Conservation (phyloP, 345 rosid species). For the Orychophragmus violaceus region DNA sequence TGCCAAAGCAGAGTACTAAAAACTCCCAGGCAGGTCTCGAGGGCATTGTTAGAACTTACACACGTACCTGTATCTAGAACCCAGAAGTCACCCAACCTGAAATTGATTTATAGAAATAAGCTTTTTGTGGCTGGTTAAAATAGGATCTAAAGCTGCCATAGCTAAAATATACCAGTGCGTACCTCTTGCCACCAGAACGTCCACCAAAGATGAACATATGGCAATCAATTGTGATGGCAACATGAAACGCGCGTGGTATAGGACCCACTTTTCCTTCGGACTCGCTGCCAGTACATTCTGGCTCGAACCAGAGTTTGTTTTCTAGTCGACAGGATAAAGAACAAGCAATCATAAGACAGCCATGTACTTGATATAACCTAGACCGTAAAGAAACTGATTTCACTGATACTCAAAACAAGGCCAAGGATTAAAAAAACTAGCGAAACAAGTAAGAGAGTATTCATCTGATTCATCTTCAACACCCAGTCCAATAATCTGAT, state of each 20-base stretch:
- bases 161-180: neutral
- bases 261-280: constrained; percentile 89
- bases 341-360: neutral
- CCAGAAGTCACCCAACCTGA: constrained; percentile 97
- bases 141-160: neutral
- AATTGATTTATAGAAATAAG: constrained; percentile 8
- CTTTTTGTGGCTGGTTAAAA: neutral
- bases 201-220: constrained; percentile 98
- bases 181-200: constrained; percentile 76
- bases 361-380: neutral
- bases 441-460: neutral
- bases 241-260: constrained; percentile 83
- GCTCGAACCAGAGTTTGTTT: constrained; percentile 84
- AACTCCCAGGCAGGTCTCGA: neutral
- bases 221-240: constrained; percentile 86
- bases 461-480: neutral
- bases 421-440: neutral
- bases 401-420: neutral
- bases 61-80: constrained; percentile 84
- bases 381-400: neutral
- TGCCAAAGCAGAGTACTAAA: neutral
- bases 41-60: neutral
- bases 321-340: constrained; percentile 38
- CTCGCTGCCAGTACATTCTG: constrained; percentile 81
- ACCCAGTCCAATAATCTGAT: neutral